Evolutionary conservation across 2,329 filamentous ascomycete species (phyloP), one percentile per base, ranked within the genome.

Genomic region (Emmonsia crescens): DNA sequence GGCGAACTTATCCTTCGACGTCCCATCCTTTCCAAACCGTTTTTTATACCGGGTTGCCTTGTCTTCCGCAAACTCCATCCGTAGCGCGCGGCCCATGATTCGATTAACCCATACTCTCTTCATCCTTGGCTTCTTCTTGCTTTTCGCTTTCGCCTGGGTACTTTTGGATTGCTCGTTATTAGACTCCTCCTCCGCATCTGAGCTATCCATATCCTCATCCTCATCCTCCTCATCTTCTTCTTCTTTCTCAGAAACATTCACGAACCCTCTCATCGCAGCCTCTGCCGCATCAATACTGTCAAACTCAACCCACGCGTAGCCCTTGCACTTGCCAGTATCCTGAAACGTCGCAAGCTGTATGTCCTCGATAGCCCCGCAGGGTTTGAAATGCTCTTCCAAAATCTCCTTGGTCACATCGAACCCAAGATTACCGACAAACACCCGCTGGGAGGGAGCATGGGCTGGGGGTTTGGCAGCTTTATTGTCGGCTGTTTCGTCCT

Each of bases 281-380:
- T 86, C 84, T 0, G 91, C 91, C 0, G 88, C 83, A 61, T 89
- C 85, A 12, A 92, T 72, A 58, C 91, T 86, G 71, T 87, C 86
- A 75, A 97, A 99, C 64, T 89, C 89, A 64, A 99, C 85, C 92
- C 94, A 99, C 5, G 88, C 94, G 76, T 88, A 99, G 21, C 94
- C 95, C 78, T 97, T 97, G 80, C 94, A 99, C 78, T 97, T 99
- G 51, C 94, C 94, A 24, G 88, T 88, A 74, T 99, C 95, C 75
- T 97, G 90, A 72, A 99, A 99, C 0, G 92, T 96, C 2, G 94
- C 94, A 67, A 97, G 80, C 76, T 96, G 93, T 66, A 91, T 83
- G 78, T 89, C 89, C 60, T 87, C 84, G 64, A 97, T 85, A 64
- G 87, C 81, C 58, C 94, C 94, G 72, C 93, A 97, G 73, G 87